Evolutionary conservation across 441 rosid genomes (phyloP), one percentile per base, ranked within the genome.

Genomic region (Corymbia citriodora): DNA sequence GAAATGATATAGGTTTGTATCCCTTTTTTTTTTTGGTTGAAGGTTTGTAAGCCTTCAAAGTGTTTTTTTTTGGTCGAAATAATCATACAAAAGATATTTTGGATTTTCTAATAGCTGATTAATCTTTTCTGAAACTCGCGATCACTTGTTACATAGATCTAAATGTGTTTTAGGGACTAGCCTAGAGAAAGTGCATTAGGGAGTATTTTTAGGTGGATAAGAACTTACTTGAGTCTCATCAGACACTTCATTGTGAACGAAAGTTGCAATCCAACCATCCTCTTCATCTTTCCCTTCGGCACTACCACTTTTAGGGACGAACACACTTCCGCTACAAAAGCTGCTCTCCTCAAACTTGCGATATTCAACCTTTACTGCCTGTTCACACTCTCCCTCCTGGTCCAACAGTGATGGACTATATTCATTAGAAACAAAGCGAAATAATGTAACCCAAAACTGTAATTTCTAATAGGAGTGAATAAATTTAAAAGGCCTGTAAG

Each of bases 251-350:
- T 87, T 27, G 55, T 90, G 91, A 45, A 90, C 91, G 48, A 53
- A 90, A 27, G 89, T 87, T 2, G 40, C 89, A 27, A 90, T n/a
- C 91, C 91, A 90, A 8, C 91, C 89, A 36, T 27, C 53, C 48
- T 87, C 89, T 63, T 90, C 91, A 21, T 68, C 61, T 33, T 65
- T 49, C 18, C 23, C 86, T 31, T 52, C 65, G 15, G 31, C 7
- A 70, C 33, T 50, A 11, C 27, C 72, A 40, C 54, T 11, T 36
- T 61, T 87, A 57, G 87, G 27, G 12, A 90, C 74, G 70, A 90
- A 90, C 18, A 87, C 55, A 45, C 87, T 90, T 74, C 89, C 91
- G 15, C 89, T 90, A 40, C 91, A 90, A 49, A 63, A 90, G 59
- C 3, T 40, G 17, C 27, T 72, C 49, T 85, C 89, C 36, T 14